These are phyloP conservation scores for Salvia hispanica DNA, from an alignment of 257 asterid genomes.

Conservation along the genomic window DNA sequence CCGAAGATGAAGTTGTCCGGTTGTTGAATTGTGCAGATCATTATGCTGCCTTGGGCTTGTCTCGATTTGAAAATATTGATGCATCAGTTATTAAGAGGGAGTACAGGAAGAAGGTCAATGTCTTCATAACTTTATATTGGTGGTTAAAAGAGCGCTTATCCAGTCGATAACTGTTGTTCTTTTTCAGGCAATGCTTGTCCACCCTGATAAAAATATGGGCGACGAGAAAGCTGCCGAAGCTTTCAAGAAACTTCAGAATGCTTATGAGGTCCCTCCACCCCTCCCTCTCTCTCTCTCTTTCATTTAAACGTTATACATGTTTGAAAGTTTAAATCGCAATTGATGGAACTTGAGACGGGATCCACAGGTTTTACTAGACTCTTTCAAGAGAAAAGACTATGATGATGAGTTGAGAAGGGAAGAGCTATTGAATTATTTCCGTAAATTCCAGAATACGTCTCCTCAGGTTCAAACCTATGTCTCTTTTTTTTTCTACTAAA, in stretches of 20 bases:
- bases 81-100: conserved; percentile 71
- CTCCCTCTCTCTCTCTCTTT: neutral
- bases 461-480: conserved; percentile 55
- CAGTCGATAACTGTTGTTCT: conserved; percentile 27
- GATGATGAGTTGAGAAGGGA: conserved; percentile 91
- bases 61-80: conserved; percentile 74
- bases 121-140: neutral
- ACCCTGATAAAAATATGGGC: conserved; percentile 99
- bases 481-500: neutral
- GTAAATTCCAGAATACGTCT: conserved; percentile 67
- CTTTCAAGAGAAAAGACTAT: conserved; percentile 78
- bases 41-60: conserved; percentile 81
- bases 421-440: conserved; percentile 82
- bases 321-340: neutral
- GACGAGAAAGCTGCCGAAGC: conserved; percentile 97
- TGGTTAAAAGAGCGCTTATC: conserved; percentile 19
- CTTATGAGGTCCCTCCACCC: conserved; percentile 68
- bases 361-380: conserved; percentile 80
- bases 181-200: conserved; percentile 96
- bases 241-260: conserved; percentile 96
- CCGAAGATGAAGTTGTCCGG: conserved; percentile 79
- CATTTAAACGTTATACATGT: conserved; percentile 3
- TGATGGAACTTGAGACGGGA: conserved; percentile 29
- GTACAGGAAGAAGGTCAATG: conserved; percentile 84
- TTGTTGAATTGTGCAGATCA: conserved; percentile 79